Base-by-base conservation (phyloP, 805 yeast genomes). In the Soucietia sequanensis region DNA sequence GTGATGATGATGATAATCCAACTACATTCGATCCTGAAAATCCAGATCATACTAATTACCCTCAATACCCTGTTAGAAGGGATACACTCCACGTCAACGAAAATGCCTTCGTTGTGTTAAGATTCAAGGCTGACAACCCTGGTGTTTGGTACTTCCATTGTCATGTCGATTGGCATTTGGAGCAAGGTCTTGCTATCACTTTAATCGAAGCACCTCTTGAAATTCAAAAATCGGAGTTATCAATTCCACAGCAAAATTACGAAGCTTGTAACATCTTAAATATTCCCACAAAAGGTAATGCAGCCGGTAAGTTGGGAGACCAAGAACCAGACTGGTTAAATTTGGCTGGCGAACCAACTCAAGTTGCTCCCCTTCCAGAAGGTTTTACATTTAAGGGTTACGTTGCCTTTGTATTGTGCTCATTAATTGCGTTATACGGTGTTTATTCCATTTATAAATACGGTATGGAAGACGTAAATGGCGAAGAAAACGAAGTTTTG, bases 91-190 rank as follows among this genome's bases (percentile, higher is more conserved):
- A 80, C 50, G 86, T 85, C 30, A 76, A 80, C 56, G 89, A 95
- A 18, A 85, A 85, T 56, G 89, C 96, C 2, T 81, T 86, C 67
- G 75, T 89, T 53, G 90, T 87, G 21, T 55, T 91, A 43, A 78
- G 98, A 58, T 91, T 89, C 73, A 78, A 76, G 54, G 95, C 98
- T 35, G 81, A 84, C 58, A 93, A 93, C 62, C 99, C 98, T 21
- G 99, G 99, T 70, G 90, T 90, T 28, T 91, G 98, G 99, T 78
- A 81, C 62, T 93, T 93, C 95, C 99, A 91, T 69, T 91, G 99
- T 66, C 99, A 91, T 61, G 84, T 93, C 54, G 98, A 93, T 61
- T 91, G 99, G 99, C 99, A 93, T 69, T 76, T 91, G 72, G 75
- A 81, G 54, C 98, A 93, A 70, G 99, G 99, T 54, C 75, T 91